These are phyloP conservation scores for Trichomonas gallinae DNA, from an alignment of 208 protist genomes.

Conservation along the genomic window DNA sequence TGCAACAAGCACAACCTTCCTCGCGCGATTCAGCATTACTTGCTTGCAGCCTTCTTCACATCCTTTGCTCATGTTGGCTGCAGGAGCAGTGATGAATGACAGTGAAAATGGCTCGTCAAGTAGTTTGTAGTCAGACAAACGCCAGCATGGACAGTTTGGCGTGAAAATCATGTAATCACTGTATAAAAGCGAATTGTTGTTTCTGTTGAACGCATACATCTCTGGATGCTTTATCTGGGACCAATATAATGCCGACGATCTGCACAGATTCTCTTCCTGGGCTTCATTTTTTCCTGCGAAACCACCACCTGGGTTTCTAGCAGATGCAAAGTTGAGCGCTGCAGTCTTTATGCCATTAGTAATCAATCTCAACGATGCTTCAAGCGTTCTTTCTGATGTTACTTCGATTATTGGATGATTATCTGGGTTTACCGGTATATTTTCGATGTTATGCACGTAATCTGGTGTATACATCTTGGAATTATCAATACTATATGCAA, in stretches of 20 bases:
- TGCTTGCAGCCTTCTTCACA: not conserved
- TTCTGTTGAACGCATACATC: not conserved
- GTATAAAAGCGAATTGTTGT: not conserved
- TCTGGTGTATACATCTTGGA: not conserved
- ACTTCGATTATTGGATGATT: not conserved
- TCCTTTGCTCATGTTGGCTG: not conserved
- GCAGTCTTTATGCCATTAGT: not conserved
- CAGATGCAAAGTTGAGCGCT: not conserved
- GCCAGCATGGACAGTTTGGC: not conserved
- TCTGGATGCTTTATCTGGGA: not conserved
- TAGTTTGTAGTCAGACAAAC: not conserved
- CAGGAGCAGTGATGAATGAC: not conserved
- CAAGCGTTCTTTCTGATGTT: not conserved
- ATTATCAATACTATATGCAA: not conserved
- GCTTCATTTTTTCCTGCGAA: not conserved
- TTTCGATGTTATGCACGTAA: not conserved
- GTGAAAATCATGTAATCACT: conserved; percentile 14
- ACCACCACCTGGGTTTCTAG: not conserved
- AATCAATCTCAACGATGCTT: not conserved
- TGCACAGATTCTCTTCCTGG: not conserved
- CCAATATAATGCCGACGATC: not conserved
- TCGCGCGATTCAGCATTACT: not conserved
- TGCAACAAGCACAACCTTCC: not conserved
- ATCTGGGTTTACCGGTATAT: not conserved
- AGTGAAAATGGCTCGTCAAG: not conserved